Percentiles rank a stretch among this genome's conserved stretches.
Evolutionary conservation across 805 yeast genomes (phyloP).

Genomic region (Metschnikowia rubicola): DNA sequence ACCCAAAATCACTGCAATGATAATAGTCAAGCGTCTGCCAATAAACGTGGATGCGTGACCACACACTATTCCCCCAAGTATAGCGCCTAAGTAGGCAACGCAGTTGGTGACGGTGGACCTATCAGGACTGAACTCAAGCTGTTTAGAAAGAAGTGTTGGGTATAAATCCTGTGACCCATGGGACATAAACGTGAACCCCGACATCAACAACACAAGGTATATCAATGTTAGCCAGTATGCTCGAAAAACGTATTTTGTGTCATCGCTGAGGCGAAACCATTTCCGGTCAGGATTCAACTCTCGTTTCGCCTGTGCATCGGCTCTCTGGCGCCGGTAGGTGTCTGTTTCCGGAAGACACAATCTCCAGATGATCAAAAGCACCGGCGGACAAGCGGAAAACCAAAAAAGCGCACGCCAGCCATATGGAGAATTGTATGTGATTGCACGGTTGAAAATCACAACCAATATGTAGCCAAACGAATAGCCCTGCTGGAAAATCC

Average conservation of each 20-base stretch:
- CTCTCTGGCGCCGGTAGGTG: constrained; percentile 35
- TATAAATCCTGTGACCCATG: constrained; percentile 46
- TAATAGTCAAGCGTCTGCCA: constrained; percentile 36
- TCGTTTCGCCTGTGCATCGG: constrained; percentile 10
- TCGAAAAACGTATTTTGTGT: constrained; percentile 27
- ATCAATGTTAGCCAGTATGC: constrained; percentile 59
- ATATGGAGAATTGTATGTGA: constrained; percentile 43
- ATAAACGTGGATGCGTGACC: constrained; percentile 38
- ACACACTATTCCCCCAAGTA: constrained; percentile 43
- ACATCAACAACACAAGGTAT: constrained; percentile 50
- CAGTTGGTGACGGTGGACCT: constrained; percentile 37
- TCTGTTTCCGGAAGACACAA: constrained; percentile 56
- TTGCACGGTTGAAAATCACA: constrained; percentile 62
- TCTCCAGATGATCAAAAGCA: constrained; percentile 57
- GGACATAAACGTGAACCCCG: constrained; percentile 40
- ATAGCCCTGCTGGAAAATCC: constrained; percentile 78
- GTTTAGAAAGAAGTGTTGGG: constrained; percentile 36
- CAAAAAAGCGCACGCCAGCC: constrained; percentile 66
- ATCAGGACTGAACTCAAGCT: constrained; percentile 30
- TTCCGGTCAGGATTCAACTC: constrained; percentile 8
- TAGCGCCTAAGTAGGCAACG: constrained; percentile 41
- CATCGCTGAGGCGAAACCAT: constrained; percentile 11
- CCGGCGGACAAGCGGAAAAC: constrained; percentile 69
- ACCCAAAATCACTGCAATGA: constrained; percentile 30
- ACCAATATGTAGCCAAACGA: constrained; percentile 66